Base-by-base conservation (phyloP, 2,329 filamentous ascomycete species). In the Furcasterigmium sp. region DNA sequence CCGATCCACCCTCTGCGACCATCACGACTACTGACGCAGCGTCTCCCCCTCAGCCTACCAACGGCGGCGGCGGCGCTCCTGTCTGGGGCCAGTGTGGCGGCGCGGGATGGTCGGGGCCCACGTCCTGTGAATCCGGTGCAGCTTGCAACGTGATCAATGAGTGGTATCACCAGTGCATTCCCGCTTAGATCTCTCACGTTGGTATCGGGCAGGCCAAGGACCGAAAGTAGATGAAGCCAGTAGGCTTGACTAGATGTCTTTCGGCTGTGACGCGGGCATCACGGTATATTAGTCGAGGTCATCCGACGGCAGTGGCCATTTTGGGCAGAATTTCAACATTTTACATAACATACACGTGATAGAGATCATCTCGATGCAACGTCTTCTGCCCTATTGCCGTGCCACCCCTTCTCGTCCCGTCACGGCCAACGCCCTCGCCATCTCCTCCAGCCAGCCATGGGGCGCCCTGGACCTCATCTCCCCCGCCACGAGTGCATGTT, bases 141-240 rank as follows among this genome's bases (percentile, higher is more conserved):
- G 60, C 44, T 17, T 72, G 67, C 59, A 58, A 49, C 25, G 56
- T 56, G 41, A 35, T 56, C 45, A 71, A 70, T 53, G 54, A 59
- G 39, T 71, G 54, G 51, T 71, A 70, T 57, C 63, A 44, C 30
- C 67, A 72, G 55, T 71, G 68, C 52, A 44, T 66, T 49, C 69
- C 57, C 23, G 11, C 7, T 11, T 26, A 26, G 11, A 11, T 26
- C n/a, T n/a, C n/a, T n/a, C n/a, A n/a, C n/a, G n/a, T n/a, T n/a
- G n/a, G n/a, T n/a, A n/a, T n/a, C n/a, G n/a, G n/a, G n/a, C n/a
- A n/a, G n/a, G n/a, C n/a, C n/a, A n/a, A n/a, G n/a, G n/a, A n/a
- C n/a, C n/a, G n/a, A n/a, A n/a, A n/a, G n/a, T n/a, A n/a, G n/a
- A n/a, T n/a, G n/a, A n/a, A n/a, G n/a, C n/a, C n/a, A n/a, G n/a